Evolutionary conservation across 352 stramenopile genomes (phyloP), one percentile per base, ranked within the genome.

Genomic region (Globisporangium recalcitrans): DNA sequence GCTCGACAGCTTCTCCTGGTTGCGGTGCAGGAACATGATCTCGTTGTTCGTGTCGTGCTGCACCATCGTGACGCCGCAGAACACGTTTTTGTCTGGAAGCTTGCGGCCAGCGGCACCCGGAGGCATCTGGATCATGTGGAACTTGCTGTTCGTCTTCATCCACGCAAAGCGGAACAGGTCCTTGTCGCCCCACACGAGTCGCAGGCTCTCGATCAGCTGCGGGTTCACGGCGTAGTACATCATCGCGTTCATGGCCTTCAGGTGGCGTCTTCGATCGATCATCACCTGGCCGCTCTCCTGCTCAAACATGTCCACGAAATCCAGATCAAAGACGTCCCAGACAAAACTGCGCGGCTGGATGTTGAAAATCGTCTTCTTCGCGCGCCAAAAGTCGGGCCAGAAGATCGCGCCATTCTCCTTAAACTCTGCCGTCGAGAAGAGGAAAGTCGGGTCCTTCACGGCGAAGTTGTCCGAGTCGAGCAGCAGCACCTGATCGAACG

Each of bases 401-500:
- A 93, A 93, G 9, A 93, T 64, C 6, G 84, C 82, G 0, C 84
- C 84, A 0, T 63, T 77, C 34, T 52, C 22, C 11, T 46, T 47
- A 47, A 88, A 93, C 58, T 86, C 65, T 1, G 44, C 24, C 9
- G 70, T 74, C 3, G 78, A 72, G 54, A 94, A 92, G 3, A 92
- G 68, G 46, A 79, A 88, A 13, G 69, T 87, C 19, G 85, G 85
- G 38, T 94, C 80, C 8, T 58, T 58, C 2, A 85, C 76, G 0
- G 81, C 73, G 27, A 91, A 89, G 62, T 90, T 92, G 66, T 94
- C 85, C 6, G 81, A 69, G 59, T 94, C 85, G 13, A 94, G 67
- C 7, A 94, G 69, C 44, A 94, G 56, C n/a, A 94, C 69, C 21
- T 83, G 58, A 49, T 93, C 80, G 56, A 93, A 93, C 6, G 80